Base-by-base conservation (phyloP, 78 protist species). In the Dictyostelium brefeldianum region DNA sequence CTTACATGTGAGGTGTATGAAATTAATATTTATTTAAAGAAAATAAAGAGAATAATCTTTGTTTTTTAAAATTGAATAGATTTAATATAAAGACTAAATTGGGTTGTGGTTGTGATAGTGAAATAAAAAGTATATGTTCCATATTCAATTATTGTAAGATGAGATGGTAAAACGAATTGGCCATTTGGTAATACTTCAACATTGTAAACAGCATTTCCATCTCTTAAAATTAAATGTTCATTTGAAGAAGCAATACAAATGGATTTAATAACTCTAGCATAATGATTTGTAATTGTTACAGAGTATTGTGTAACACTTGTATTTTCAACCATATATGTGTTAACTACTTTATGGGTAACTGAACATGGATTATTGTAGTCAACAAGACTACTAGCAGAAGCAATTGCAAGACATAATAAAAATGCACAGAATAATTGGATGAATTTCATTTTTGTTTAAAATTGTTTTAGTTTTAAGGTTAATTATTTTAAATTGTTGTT, bases 131-230 rank as follows among this genome's bases (percentile, higher is more conserved):
- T 36, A 36, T 36, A 36, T 36, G 43, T 36, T 36, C 43, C 43
- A 36, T 36, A 36, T 36, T 36, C 43, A 36, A 36, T 36, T 1
- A 36, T 36, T 3, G 43, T 36, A 36, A 36, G 43, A 36, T 36
- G 43, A 3, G 43, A 36, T 36, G 84, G 84, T 27, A 79, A 41
- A 20, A 18, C 14, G 1, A 59, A 7, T 10, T 79, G 56, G 17
- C 73, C 74, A 43, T 79, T 79, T n/a, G 36, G 27, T 8, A 69
- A 11, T 56, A 59, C 54, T 1, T 50, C 56, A 56, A 82, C 41
- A 51, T 82, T 82, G 80, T 80, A 82, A 36, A 82, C 27, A 14
- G 80, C 53, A 31, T 14, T 53, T 11, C 18, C 3, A 36, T 82
- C 90, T 27, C 70, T 67, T 50, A 69, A 36, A 18, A 17, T 8